phyloP scores from a whole-genome alignment of 495 filamentous ascomycete genomes.

The Neurospora sp. region DNA sequence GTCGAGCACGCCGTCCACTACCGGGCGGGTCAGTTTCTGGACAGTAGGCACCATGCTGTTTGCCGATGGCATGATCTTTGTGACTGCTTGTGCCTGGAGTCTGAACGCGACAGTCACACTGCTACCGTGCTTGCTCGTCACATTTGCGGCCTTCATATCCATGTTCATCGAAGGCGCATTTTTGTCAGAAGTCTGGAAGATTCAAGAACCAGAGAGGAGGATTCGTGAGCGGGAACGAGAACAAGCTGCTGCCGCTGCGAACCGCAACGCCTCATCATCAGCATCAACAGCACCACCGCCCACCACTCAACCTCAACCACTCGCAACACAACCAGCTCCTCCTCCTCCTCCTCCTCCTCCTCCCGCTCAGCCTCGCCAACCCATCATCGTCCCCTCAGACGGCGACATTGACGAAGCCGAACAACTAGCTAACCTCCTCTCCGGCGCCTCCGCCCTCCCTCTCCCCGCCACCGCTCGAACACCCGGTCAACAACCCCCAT shows the following conservation, averaged over 20 bases:
- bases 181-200: constrained; percentile 75
- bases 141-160: constrained; percentile 56
- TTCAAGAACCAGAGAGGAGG: constrained; percentile 73
- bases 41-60: constrained; percentile 78
- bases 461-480: constrained; percentile 2
- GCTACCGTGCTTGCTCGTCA: constrained; percentile 63
- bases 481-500: constrained; percentile 20
- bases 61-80: constrained; percentile 63
- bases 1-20: constrained; percentile 85
- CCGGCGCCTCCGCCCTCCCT: constrained; percentile 19
- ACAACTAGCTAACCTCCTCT: constrained; percentile 34
- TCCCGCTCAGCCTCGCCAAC: constrained; percentile 41
- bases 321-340: constrained; percentile 27
- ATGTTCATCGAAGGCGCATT: constrained; percentile 68
- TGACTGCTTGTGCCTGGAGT: constrained; percentile 50
- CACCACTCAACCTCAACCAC: constrained; percentile 13
- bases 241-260: constrained; percentile 18
- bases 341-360: constrained; percentile 49
- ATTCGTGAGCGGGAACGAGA: constrained; percentile 42
- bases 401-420: constrained; percentile 58
- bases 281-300: constrained; percentile 4
- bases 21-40: constrained; percentile 83
- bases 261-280: constrained; percentile 19
- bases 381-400: constrained; percentile 75
- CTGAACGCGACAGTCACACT: constrained; percentile 53